A percentile compares a stretch with the other conserved stretches of the same genome.
These are phyloP conservation scores for Besnoitia besnoiti DNA, from an alignment of 169 alveolate species.

Conservation along the genomic window DNA sequence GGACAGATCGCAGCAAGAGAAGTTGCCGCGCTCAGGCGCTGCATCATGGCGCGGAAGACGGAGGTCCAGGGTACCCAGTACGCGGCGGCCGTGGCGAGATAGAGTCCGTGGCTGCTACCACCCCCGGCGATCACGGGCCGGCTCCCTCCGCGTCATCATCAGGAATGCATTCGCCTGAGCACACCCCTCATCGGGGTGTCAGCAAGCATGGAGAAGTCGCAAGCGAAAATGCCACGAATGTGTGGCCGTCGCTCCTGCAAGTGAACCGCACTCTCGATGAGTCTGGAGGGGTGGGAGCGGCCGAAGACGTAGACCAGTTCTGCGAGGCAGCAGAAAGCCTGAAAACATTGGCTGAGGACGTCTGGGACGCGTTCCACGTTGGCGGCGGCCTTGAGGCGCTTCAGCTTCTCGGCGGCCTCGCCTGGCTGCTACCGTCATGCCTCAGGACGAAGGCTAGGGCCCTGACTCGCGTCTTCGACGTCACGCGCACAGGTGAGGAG, in stretches of 20 bases:
- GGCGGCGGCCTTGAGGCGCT: slow-evolving; percentile 10
- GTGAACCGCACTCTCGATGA: not conserved
- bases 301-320: not conserved
- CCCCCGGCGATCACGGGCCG: too few relatives aligned
- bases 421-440: slow-evolving; percentile 20
- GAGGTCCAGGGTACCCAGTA: too few relatives aligned
- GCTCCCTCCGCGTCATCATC: too few relatives aligned
- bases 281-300: not conserved
- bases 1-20: too few relatives aligned
- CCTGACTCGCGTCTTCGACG: not conserved
- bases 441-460: not conserved
- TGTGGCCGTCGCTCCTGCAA: not conserved
- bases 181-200: too few relatives aligned
- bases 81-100: too few relatives aligned
- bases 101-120: too few relatives aligned
- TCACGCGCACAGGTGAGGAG: slow-evolving; percentile 4
- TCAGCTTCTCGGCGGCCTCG: slow-evolving; percentile 16
- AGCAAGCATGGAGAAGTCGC: too few relatives aligned
- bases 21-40: too few relatives aligned
- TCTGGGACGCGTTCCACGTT: not conserved
- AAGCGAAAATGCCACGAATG: too few relatives aligned
- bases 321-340: not conserved
- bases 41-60: too few relatives aligned
- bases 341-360: not conserved
- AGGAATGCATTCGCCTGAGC: too few relatives aligned